Percentiles rank a stretch among this genome's conserved stretches.
Conservation (phyloP, 257 asterid genomes). For the Solanum medicagineum region DNA sequence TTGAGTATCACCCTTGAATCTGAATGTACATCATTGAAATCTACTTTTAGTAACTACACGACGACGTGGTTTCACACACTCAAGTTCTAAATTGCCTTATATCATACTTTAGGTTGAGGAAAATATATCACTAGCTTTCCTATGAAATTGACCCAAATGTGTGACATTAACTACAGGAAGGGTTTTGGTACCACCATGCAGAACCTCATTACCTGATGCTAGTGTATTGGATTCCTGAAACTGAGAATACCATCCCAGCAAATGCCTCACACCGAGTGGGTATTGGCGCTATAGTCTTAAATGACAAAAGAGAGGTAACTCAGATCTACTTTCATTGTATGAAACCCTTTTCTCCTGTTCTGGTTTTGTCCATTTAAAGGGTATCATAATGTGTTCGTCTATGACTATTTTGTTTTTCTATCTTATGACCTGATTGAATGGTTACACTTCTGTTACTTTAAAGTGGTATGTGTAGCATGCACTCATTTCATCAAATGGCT, state of each 20-base stretch:
- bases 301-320: slow-evolving; percentile 63
- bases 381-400: neutral
- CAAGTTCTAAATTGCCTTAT: neutral
- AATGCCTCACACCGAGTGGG: slow-evolving; percentile 60
- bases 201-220: slow-evolving; percentile 75
- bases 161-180: slow-evolving; percentile 38
- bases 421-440: neutral
- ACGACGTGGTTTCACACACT: neutral
- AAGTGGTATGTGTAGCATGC: neutral
- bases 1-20: neutral
- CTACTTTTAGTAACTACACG: neutral
- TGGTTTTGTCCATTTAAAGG: neutral
- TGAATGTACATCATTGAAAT: neutral
- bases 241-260: slow-evolving; percentile 46
- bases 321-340: neutral
- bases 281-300: slow-evolving; percentile 62
- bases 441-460: neutral
- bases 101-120: neutral
- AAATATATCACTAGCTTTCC: neutral
- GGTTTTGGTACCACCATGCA: slow-evolving; percentile 70
- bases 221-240: slow-evolving; percentile 54
- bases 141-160: neutral
- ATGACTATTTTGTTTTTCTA: neutral
- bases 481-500: neutral
- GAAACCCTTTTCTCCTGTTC: neutral